These are phyloP conservation scores for Gastrolobium bilobum DNA, from an alignment of 306 rosid species.

Conservation along the genomic window DNA sequence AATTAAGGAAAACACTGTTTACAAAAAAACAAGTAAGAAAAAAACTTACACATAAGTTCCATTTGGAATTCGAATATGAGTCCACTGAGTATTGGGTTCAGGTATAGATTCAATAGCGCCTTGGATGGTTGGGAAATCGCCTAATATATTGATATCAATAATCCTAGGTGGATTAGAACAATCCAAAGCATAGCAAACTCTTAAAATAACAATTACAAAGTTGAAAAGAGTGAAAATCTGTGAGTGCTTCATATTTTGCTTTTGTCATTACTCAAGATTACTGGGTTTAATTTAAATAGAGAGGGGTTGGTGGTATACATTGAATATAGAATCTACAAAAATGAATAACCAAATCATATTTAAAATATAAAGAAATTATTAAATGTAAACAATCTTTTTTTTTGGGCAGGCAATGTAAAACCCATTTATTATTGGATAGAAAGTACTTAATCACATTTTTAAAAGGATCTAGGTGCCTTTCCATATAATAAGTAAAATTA, in stretches of 20 bases:
- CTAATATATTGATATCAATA: neutral
- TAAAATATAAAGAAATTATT: too few relatives aligned
- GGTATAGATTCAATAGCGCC: conserved; percentile 42
- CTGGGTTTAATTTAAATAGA: too few relatives aligned
- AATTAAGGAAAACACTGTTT: neutral
- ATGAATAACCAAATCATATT: too few relatives aligned
- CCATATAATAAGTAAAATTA: too few relatives aligned
- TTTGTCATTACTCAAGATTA: too few relatives aligned
- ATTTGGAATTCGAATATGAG: conserved; percentile 30
- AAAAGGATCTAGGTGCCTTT: too few relatives aligned
- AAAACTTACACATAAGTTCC: conserved; percentile 23
- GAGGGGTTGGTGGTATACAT: too few relatives aligned
- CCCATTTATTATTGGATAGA: too few relatives aligned
- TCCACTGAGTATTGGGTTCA: conserved; percentile 33
- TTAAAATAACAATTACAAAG: neutral
- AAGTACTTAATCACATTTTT: too few relatives aligned
- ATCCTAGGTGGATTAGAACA: conserved; percentile 35
- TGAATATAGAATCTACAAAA: too few relatives aligned
- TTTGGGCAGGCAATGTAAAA: too few relatives aligned
- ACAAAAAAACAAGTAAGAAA: neutral
- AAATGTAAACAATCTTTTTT: too few relatives aligned
- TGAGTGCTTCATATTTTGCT: neutral
- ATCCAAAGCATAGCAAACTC: neutral
- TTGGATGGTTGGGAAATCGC: conserved; percentile 32
- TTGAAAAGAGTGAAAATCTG: neutral